These are phyloP conservation scores for Lachancea meyersii DNA, from an alignment of 805 yeast genomes.

Conservation along the genomic window DNA sequence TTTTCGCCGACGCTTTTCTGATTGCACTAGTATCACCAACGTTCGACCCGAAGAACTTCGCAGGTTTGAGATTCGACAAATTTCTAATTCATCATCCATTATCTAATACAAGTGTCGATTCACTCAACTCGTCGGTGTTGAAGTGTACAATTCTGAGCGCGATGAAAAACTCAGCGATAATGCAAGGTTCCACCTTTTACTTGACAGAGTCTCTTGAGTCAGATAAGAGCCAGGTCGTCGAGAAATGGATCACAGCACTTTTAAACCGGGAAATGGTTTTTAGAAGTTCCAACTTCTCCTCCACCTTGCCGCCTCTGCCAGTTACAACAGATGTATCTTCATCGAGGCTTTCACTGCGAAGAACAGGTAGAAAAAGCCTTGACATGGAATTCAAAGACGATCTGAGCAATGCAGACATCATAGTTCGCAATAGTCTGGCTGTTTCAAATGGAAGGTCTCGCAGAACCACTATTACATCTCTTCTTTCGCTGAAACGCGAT, in stretches of 20 bases:
- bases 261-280: constrained; percentile 21
- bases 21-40: constrained; percentile 12
- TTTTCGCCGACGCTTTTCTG: constrained; percentile 29
- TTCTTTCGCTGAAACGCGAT: constrained; percentile 25
- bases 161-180: constrained; percentile 4
- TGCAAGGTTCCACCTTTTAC: constrained; percentile 15
- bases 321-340: constrained; percentile 6
- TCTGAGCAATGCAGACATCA: constrained; percentile 15
- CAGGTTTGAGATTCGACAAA: constrained; percentile 11
- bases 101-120: constrained; percentile 14
- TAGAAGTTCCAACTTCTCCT: constrained; percentile 12
- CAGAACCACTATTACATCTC: constrained; percentile 27
- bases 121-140: constrained; percentile 22
- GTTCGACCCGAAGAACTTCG: constrained; percentile 4
- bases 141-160: constrained; percentile 11
- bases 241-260: constrained; percentile 39
- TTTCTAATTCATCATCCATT: constrained; percentile 15
- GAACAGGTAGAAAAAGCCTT: neutral
- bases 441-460: constrained; percentile 6
- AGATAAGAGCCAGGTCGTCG: constrained; percentile 28
- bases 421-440: constrained; percentile 20
- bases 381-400: constrained; percentile 15
- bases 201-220: constrained; percentile 25
- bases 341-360: neutral
- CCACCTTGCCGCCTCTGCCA: constrained; percentile 16